Evolutionary conservation across 2,329 filamentous ascomycete species (phyloP).

Genomic region (Diaporthe sp.): DNA sequence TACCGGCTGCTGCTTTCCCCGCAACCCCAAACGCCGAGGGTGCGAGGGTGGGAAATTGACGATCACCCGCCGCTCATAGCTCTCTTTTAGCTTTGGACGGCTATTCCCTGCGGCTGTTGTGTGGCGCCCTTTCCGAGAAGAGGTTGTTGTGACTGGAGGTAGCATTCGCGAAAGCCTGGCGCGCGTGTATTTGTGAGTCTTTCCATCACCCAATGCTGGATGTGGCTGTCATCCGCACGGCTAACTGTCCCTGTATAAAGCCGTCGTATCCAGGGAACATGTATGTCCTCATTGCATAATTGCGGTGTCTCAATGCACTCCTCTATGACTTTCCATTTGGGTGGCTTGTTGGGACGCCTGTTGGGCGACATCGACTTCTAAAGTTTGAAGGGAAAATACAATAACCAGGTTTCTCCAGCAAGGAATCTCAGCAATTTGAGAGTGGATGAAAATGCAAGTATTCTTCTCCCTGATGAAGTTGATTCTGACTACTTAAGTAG

Average conservation of each 20-base stretch:
- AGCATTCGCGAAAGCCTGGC: not conserved
- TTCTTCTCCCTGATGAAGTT: too few relatives aligned
- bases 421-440: too few relatives aligned
- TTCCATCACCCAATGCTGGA: too few relatives aligned
- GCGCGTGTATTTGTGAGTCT: not conserved
- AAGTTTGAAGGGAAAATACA: too few relatives aligned
- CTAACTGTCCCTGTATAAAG: not conserved
- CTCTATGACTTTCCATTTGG: too few relatives aligned
- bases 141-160: not conserved
- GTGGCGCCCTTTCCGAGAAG: not conserved
- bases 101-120: slow-evolving; percentile 20
- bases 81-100: slow-evolving; percentile 5
- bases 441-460: too few relatives aligned
- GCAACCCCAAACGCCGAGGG: slow-evolving; percentile 19
- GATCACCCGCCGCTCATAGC: slow-evolving; percentile 12
- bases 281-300: too few relatives aligned
- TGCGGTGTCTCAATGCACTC: too few relatives aligned
- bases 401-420: too few relatives aligned
- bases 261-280: not conserved
- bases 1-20: slow-evolving; percentile 7
- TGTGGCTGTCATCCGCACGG: not conserved
- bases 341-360: too few relatives aligned
- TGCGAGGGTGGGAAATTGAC: slow-evolving; percentile 2
- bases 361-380: too few relatives aligned
- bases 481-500: too few relatives aligned